A percentile compares a stretch with the other conserved stretches of the same genome.
These are phyloP conservation scores for Cutaneotrichosporon sp. DNA, from an alignment of 1,284 basidiomycete genomes.

Conservation along the genomic window DNA sequence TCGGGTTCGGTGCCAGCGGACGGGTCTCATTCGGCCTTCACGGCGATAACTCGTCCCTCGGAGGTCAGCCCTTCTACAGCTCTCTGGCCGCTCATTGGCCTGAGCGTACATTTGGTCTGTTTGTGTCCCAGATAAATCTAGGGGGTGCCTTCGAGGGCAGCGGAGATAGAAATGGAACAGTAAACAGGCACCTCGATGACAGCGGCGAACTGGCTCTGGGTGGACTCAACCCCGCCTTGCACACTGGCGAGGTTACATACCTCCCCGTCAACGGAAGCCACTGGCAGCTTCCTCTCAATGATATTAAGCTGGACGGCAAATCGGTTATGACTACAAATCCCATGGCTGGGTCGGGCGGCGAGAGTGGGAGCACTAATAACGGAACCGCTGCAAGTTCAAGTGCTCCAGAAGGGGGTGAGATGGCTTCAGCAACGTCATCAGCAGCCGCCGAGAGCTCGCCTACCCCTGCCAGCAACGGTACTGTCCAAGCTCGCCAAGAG, in stretches of 20 bases:
- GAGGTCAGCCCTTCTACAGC: not conserved
- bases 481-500: too few relatives aligned
- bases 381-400: too few relatives aligned
- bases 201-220: not conserved
- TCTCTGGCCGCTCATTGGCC: not conserved
- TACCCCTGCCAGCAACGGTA: too few relatives aligned
- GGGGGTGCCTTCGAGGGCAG: too few relatives aligned
- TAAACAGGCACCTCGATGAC: not conserved
- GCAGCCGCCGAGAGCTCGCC: too few relatives aligned
- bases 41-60: not conserved
- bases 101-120: not conserved
- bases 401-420: too few relatives aligned
- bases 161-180: too few relatives aligned
- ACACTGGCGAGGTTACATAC: not conserved
- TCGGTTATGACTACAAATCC: not conserved
- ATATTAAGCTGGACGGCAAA: not conserved
- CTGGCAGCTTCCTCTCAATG: not conserved
- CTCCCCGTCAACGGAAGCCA: not conserved
- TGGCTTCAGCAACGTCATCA: too few relatives aligned
- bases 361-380: too few relatives aligned
- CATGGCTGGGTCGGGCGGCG: too few relatives aligned
- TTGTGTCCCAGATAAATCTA: not conserved
- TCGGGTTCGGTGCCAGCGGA: not conserved
- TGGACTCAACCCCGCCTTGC: not conserved
- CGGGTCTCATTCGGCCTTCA: not conserved